Base-by-base conservation (phyloP, 768 basidiomycete genomes). In the Mycena venus region DNA sequence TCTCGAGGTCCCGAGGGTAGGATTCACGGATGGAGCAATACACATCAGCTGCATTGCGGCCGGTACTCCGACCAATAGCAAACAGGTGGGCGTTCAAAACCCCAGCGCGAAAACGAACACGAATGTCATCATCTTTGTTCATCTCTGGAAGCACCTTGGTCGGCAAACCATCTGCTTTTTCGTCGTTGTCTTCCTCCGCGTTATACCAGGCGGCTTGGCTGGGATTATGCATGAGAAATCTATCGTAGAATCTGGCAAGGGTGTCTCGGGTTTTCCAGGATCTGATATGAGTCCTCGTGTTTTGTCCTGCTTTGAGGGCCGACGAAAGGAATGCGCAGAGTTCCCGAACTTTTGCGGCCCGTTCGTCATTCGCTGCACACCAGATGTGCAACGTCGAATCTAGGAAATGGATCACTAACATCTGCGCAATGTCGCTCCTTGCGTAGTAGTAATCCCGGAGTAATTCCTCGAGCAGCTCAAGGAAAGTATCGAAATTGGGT, bases 81-180 rank as follows among this genome's bases (percentile, higher is more conserved):
- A 95, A 92, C 29, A 95, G 80, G 10, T 86, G 86, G 34, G 92
- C 88, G 64, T 87, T 91, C n/a, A 89, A 82, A 17, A 87, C 84
- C 1, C 93, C 93, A 1, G 89, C 90, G 34, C 95, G 92, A 79
- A 96, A 94, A 19, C 98, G 91, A 56, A 98, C 94, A 36, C 96
- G 91, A 23, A 94, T 91, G 79, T 99, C 97, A 47, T 85, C 82
- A 81, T 99, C 95, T n/a, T 83, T 79, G 25, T 87, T 88, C 77
- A 95, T 77, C 31, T 80, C 80, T 14, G 90, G 89, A 38, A 95
- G 85, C 36, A 91, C 79, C 76, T 76, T 73, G 65, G 87, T 79
- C 15, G 93, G 90, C 73, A 86, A 77, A 44, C 73, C 73, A 51
- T 79, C 42, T 19, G 76, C 71, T n/a, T 82, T 72, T 15, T 77